phyloP scores from a whole-genome alignment of 2,329 filamentous ascomycete genomes.

The Thielaviopsis cerberus region DNA sequence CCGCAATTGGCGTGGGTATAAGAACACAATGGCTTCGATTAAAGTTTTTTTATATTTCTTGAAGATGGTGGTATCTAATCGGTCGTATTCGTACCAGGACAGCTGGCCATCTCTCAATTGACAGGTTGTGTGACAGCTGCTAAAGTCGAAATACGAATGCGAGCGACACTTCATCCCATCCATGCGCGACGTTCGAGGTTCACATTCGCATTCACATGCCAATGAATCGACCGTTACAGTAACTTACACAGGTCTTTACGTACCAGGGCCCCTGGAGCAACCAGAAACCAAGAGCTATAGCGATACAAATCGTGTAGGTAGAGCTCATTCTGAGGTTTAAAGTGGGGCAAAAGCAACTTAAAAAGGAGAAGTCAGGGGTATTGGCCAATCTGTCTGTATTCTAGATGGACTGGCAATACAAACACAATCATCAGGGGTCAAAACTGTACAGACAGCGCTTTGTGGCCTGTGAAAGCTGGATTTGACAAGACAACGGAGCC shows the following conservation, averaged over 20 bases:
- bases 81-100: background rate
- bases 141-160: background rate
- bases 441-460: background rate
- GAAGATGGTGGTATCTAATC: background rate
- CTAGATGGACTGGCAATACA: background rate
- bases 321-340: background rate
- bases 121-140: background rate
- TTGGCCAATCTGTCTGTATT: background rate
- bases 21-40: background rate
- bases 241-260: background rate
- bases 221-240: background rate
- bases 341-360: background rate
- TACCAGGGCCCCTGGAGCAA: background rate
- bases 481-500: background rate
- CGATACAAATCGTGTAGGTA: no score
- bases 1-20: background rate
- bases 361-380: background rate
- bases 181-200: background rate
- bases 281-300: no score
- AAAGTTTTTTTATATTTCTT: background rate
- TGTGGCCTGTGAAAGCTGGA: background rate
- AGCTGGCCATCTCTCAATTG: background rate
- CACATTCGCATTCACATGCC: background rate
- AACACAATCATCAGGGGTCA: background rate
- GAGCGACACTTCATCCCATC: background rate